These are phyloP conservation scores for Penstemon davidsonii DNA, from an alignment of 257 asterid species.

Conservation along the genomic window DNA sequence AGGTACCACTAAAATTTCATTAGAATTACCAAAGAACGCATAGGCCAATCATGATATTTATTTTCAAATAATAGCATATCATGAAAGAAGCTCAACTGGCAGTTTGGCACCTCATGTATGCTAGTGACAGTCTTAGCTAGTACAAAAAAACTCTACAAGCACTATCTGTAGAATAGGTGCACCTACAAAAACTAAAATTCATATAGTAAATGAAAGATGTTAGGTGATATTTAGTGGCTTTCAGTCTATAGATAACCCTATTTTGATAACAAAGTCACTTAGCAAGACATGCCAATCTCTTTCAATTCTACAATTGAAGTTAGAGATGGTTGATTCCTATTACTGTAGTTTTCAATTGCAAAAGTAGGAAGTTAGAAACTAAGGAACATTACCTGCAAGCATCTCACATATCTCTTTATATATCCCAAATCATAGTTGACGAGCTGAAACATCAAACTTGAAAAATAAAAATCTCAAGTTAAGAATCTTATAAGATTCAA, in stretches of 20 bases:
- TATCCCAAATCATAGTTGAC: constrained; percentile 97
- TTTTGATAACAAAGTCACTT: not conserved
- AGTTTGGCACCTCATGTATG: constrained; percentile 14
- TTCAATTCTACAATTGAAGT: constrained; percentile 1
- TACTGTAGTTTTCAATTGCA: not conserved
- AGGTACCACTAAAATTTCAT: not conserved
- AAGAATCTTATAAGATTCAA: constrained; percentile 6
- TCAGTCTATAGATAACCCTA: not conserved
- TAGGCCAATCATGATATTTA: not conserved
- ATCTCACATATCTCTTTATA: constrained; percentile 91
- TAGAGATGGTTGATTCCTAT: not conserved
- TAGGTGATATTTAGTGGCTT: constrained; percentile 3
- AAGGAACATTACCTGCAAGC: constrained; percentile 72
- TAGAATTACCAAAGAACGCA: constrained; percentile 3
- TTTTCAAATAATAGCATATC: not conserved
- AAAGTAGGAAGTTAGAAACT: too few species aligned
- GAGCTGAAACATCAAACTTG: constrained; percentile 98
- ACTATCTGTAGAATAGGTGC: not conserved
- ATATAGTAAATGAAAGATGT: not conserved
- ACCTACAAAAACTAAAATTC: not conserved
- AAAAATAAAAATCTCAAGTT: constrained; percentile 25
- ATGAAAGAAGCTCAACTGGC: not conserved
- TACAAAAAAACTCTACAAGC: not conserved
- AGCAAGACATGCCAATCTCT: too few species aligned
- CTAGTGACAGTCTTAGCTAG: not conserved